Conservation (phyloP, 2,329 filamentous ascomycete species). For the Scorias spongiosa region DNA sequence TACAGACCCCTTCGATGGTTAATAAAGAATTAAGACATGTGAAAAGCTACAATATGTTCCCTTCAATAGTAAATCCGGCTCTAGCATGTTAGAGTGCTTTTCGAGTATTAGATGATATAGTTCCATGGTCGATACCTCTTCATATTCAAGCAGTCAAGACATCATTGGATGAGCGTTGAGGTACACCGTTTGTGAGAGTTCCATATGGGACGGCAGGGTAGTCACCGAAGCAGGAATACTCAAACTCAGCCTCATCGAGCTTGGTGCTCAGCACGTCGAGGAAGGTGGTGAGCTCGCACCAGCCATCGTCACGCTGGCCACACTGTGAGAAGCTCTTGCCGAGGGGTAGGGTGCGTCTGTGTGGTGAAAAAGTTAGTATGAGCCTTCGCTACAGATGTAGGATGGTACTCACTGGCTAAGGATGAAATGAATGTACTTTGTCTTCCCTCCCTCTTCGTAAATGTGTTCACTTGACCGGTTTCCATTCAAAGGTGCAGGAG, state of each 20-base stretch:
- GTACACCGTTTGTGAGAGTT: constrained; percentile 34
- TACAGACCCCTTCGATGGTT: no score
- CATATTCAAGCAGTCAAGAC: not conserved
- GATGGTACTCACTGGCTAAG: constrained; percentile 34
- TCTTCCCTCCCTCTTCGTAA: constrained; percentile 37
- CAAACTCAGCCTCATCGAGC: constrained; percentile 43
- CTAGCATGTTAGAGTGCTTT: not conserved
- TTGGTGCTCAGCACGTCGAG: constrained; percentile 45
- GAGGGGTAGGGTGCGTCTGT: constrained; percentile 47
- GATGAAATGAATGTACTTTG: constrained; percentile 58
- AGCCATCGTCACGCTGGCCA: constrained; percentile 52
- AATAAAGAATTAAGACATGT: no score
- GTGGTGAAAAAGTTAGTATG: no score
- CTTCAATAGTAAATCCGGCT: no score
- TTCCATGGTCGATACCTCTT: not conserved
- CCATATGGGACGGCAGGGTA: constrained; percentile 36
- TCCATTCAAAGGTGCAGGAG: constrained; percentile 46
- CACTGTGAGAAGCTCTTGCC: constrained; percentile 52
- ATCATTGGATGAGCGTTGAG: constrained; percentile 7
- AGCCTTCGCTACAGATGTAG: no score
- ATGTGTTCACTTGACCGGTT: constrained; percentile 31
- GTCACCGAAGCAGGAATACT: constrained; percentile 51
- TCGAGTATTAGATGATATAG: not conserved
- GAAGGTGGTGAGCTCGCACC: constrained; percentile 61
- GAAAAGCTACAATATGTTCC: no score